Evolutionary conservation across 2,329 filamentous ascomycete genomes (phyloP).

Genomic region (Raffaelea albimanens): DNA sequence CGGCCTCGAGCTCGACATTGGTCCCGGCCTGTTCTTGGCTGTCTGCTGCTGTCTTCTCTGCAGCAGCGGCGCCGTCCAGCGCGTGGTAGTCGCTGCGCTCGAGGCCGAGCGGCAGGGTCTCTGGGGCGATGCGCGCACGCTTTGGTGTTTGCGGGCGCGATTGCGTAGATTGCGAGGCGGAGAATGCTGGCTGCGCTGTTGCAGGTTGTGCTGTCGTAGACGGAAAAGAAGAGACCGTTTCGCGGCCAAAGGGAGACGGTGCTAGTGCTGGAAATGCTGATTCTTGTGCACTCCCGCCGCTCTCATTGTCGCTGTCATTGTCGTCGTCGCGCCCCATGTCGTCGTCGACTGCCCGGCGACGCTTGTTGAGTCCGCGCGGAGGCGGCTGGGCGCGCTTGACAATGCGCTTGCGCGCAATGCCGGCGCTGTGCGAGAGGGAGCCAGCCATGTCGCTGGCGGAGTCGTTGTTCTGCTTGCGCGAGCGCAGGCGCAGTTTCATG

Average conservation of each 20-base stretch:
- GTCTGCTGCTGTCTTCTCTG: slow-evolving; percentile 13
- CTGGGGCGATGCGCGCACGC: slow-evolving; percentile 50
- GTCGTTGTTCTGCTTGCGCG: slow-evolving; percentile 27
- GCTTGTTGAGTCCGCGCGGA: slow-evolving; percentile 42
- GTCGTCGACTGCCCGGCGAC: slow-evolving; percentile 38
- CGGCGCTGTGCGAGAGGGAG: neutral
- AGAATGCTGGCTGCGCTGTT: neutral
- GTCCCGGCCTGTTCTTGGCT: slow-evolving; percentile 17
- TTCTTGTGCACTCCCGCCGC: neutral
- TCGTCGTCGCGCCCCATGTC: slow-evolving; percentile 33
- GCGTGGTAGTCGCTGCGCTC: slow-evolving; percentile 49
- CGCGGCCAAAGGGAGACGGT: neutral
- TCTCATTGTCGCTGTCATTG: slow-evolving; percentile 22
- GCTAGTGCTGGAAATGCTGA: neutral
- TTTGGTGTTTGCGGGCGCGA: slow-evolving; percentile 45
- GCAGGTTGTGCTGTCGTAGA: too few relatives aligned
- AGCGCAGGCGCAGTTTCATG: slow-evolving; percentile 46
- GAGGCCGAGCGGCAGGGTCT: slow-evolving; percentile 49
- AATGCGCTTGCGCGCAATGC: slow-evolving; percentile 34
- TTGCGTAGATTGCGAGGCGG: slow-evolving; percentile 10
- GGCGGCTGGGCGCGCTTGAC: slow-evolving; percentile 34
- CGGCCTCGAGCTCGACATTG: slow-evolving; percentile 32
- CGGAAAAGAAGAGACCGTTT: slow-evolving; percentile 2
- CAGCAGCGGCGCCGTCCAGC: slow-evolving; percentile 26
- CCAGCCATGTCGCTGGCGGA: slow-evolving; percentile 12